Evolutionary conservation across 495 filamentous ascomycete genomes (phyloP).

Genomic region (Penicillium bovifimosum): DNA sequence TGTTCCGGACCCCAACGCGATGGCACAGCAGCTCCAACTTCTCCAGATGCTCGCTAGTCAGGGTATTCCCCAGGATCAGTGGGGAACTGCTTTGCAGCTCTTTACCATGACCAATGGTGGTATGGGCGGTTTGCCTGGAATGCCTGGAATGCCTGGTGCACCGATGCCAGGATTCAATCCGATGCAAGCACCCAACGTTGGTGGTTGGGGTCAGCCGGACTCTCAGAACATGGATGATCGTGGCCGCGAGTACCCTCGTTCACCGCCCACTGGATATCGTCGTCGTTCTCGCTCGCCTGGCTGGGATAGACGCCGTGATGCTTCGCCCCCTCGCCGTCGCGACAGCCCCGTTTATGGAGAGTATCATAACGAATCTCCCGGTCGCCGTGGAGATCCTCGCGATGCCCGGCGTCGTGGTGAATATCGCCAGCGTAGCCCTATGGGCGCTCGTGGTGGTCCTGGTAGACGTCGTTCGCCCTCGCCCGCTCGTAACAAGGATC

Average conservation of each 20-base stretch:
- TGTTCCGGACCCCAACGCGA: conserved; percentile 35
- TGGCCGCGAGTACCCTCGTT: conserved; percentile 50
- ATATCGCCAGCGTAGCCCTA: conserved; percentile 82
- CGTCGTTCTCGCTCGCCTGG: conserved; percentile 72
- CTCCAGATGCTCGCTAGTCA: conserved; percentile 53
- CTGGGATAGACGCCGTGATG: conserved; percentile 60
- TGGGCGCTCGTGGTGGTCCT: conserved; percentile 31
- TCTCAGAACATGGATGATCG: conserved; percentile 57
- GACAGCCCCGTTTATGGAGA: conserved; percentile 70
- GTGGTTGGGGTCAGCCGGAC: conserved; percentile 38
- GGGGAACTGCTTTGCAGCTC: conserved; percentile 48
- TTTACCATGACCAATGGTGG: conserved; percentile 35
- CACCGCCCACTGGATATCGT: conserved; percentile 55
- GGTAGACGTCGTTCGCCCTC: conserved; percentile 59
- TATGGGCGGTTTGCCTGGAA: conserved; percentile 24
- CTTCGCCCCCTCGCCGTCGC: conserved; percentile 53
- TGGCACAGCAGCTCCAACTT: conserved; percentile 58
- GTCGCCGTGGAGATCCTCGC: conserved; percentile 55
- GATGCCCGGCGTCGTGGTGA: conserved; percentile 52
- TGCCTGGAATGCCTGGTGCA: conserved; percentile 8
- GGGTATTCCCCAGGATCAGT: conserved; percentile 58
- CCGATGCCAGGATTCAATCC: conserved; percentile 2
- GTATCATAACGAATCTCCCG: conserved; percentile 56
- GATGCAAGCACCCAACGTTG: conserved; percentile 31
- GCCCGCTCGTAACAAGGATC: conserved; percentile 47